These are phyloP conservation scores for Saxophila tyrrhenica DNA, from an alignment of 495 filamentous ascomycete species.

Conservation along the genomic window DNA sequence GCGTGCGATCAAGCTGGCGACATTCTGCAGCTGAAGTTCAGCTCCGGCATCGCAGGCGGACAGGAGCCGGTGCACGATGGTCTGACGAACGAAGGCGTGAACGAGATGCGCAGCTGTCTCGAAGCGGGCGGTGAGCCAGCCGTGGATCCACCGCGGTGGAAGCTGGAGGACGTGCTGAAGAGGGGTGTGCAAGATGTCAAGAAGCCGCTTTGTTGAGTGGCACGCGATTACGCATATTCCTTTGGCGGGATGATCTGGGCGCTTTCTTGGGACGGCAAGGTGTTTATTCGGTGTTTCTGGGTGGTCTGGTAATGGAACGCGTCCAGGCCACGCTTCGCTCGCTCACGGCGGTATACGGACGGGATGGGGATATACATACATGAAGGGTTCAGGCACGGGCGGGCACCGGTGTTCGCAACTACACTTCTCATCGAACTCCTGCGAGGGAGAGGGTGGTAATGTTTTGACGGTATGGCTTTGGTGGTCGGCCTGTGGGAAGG, in stretches of 20 bases:
- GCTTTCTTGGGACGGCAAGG: background rate
- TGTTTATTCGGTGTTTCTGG: no score
- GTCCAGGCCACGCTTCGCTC: no score
- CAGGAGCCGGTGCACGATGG: constrained; percentile 60
- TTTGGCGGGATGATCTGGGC: background rate
- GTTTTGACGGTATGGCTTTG: no score
- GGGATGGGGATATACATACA: no score
- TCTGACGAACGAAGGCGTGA: constrained; percentile 55
- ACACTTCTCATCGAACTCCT: background rate
- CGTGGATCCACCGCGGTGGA: constrained; percentile 65
- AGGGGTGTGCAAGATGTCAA: constrained; percentile 72
- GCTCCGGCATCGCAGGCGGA: constrained; percentile 84
- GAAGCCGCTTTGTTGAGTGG: constrained; percentile 40
- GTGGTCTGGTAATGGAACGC: no score
- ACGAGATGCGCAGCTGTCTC: constrained; percentile 47
- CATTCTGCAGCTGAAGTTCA: constrained; percentile 88
- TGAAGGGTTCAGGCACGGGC: background rate
- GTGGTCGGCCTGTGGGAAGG: background rate
- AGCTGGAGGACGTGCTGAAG: constrained; percentile 65
- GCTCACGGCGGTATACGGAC: no score
- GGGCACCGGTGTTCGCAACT: background rate
- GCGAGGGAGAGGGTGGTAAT: background rate
- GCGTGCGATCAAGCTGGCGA: constrained; percentile 92
- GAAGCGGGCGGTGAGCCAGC: constrained; percentile 28
- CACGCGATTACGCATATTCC: no score